phyloP scores from a whole-genome alignment of 1,284 basidiomycete genomes.

The Wallemia mellicola region DNA sequence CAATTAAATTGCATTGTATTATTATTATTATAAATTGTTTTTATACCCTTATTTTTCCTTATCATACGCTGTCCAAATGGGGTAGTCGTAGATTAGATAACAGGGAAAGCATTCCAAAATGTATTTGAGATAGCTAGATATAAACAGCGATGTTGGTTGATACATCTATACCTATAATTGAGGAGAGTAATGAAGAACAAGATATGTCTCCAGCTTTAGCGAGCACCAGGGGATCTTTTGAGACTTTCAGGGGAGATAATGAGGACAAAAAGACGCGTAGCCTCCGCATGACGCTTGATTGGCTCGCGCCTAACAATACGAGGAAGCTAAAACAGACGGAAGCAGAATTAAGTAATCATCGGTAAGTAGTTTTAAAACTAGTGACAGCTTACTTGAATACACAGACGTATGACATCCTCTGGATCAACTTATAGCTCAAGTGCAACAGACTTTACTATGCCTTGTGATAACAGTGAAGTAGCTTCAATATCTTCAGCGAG shows the following conservation, averaged over 20 bases:
- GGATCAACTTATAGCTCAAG: neutral
- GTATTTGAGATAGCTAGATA: no score
- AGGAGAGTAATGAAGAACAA: no score
- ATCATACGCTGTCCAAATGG: no score
- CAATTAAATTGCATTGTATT: no score
- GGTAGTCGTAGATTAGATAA: no score
- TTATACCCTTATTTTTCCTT: no score
- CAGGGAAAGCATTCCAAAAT: no score
- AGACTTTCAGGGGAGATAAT: neutral
- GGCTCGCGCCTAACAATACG: neutral
- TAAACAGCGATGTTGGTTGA: no score
- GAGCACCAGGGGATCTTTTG: neutral
- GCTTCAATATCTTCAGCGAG: neutral
- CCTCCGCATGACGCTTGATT: neutral
- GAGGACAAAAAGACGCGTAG: neutral
- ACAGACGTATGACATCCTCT: neutral
- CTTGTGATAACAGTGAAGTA: neutral
- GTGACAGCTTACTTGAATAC: neutral
- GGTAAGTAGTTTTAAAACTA: neutral
- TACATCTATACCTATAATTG: no score
- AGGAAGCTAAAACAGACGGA: neutral
- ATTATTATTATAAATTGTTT: no score
- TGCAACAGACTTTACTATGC: no score
- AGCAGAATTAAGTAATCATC: neutral
- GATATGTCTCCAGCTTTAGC: neutral